Evolutionary conservation across 2,329 filamentous ascomycete species (phyloP).

Genomic region (Magnaporthiopsis poae): DNA sequence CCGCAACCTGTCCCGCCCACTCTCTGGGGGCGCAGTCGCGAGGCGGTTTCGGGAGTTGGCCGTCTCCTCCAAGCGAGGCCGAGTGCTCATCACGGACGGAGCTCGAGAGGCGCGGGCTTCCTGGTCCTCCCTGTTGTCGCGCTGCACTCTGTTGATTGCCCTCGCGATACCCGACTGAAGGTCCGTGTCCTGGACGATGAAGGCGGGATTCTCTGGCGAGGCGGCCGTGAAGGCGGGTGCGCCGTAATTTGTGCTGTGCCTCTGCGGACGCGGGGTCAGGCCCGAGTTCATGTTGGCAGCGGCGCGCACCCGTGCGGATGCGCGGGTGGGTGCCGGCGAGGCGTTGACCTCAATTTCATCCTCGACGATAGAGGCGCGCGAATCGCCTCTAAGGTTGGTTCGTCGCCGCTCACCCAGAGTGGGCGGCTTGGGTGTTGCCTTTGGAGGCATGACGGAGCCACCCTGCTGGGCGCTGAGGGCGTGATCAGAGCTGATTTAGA

Average conservation of each 20-base stretch:
- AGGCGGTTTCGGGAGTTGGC: not conserved
- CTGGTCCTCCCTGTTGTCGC: conserved; percentile 12
- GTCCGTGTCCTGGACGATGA: conserved; percentile 14
- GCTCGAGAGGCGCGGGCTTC: not conserved
- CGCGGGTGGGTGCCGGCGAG: not conserved
- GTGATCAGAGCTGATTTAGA: not conserved
- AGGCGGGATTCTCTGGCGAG: conserved; percentile 1
- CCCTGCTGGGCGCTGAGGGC: not conserved
- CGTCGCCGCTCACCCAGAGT: conserved; percentile 1
- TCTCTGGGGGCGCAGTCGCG: not conserved
- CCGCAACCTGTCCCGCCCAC: not conserved
- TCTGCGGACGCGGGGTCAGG: conserved; percentile 5
- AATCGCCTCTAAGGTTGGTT: not conserved
- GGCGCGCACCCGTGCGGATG: not conserved
- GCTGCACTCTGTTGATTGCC: conserved; percentile 14
- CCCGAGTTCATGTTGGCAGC: conserved; percentile 2
- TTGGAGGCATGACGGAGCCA: conserved; percentile 6
- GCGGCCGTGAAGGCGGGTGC: not conserved
- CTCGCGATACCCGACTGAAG: conserved; percentile 15
- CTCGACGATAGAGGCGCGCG: not conserved
- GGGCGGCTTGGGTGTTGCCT: conserved; percentile 1
- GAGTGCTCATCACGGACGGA: not conserved
- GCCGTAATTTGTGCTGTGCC: conserved; percentile 7
- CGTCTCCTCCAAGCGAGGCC: not conserved
- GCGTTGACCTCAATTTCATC: not conserved